Evolutionary conservation across 2,329 filamentous ascomycete genomes (phyloP), one percentile per base, ranked within the genome.

Genomic region (Myriangium duriaei): DNA sequence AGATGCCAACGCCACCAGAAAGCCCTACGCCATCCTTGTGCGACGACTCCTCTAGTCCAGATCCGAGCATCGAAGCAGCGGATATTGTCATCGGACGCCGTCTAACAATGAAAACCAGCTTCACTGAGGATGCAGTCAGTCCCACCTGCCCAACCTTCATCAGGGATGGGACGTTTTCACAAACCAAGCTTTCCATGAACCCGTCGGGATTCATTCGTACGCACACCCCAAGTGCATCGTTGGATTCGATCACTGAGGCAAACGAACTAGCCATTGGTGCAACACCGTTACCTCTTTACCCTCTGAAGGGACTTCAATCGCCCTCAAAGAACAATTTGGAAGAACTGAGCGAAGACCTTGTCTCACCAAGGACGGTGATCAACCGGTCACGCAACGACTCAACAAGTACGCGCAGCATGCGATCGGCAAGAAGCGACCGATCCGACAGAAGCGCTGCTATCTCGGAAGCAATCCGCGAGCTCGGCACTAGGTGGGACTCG

Each of bases 51-150:
- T 26, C 21, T 26, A 26, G 21, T n/a, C 21, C 21, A 26, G 21
- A 26, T n/a, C 29, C 30, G 5, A 14, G 21, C 28, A 19, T 31
- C 11, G 35, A 31, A 21, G 30, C 36, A 11, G 36, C 36, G 2
- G 36, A 39, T n/a, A 39, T 39, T 26, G 36, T 39, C 30, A 39
- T 39, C 12, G 36, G 36, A 9, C 36, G 36, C n/a, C 29, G 30
- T 2, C 19, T 39, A 10, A 39, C 36, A 11, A 30, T 39, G 29
- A 39, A 39, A 19, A 30, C 29, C 16, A 13, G 17, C 11, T 26
- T 26, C 21, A 26, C n/a, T n/a, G 21, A 26, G 21, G 21, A 26
- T n/a, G 21, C 21, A n/a, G 21, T n/a, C 21, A 26, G 21, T 26
- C 21, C 21, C n/a, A 26, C 21, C 7, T 26, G 21, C 21, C 21